phyloP scores from a whole-genome alignment of 1,284 basidiomycete genomes.

The Grifola frondosa region DNA sequence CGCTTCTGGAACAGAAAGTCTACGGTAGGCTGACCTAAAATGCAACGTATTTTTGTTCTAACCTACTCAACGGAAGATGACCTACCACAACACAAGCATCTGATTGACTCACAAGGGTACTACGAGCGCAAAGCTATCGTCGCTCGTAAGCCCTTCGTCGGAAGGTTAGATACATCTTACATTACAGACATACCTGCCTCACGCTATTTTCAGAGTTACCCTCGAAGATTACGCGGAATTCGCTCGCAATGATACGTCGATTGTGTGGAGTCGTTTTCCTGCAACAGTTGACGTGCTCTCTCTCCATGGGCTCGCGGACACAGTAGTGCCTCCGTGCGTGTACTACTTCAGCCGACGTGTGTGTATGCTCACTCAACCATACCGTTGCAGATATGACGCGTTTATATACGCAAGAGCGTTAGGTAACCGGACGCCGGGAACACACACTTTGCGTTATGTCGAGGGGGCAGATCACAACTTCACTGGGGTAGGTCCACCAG shows the following conservation, averaged over 20 bases:
- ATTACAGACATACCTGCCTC: neutral
- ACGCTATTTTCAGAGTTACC: slow-evolving; percentile 39
- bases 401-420: slow-evolving; percentile 64
- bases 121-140: slow-evolving; percentile 59
- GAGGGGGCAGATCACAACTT: slow-evolving; percentile 78
- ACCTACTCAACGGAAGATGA: slow-evolving; percentile 4
- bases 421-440: slow-evolving; percentile 56
- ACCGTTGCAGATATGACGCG: slow-evolving; percentile 58
- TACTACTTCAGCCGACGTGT: neutral
- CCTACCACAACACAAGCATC: slow-evolving; percentile 35
- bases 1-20: slow-evolving; percentile 15
- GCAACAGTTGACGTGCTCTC: slow-evolving; percentile 58
- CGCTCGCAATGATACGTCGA: slow-evolving; percentile 57
- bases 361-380: neutral
- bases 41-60: neutral
- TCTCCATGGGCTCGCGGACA: slow-evolving; percentile 66
- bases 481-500: slow-evolving; percentile 42
- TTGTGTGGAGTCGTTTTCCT: slow-evolving; percentile 68
- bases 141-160: slow-evolving; percentile 54
- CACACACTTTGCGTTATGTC: slow-evolving; percentile 62
- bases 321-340: slow-evolving; percentile 65
- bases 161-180: slow-evolving; percentile 15
- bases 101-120: slow-evolving; percentile 54
- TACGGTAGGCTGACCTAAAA: slow-evolving; percentile 13
- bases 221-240: slow-evolving; percentile 60